Base-by-base conservation (phyloP, 352 stramenopile genomes). In the Saprolegnia diclina region DNA sequence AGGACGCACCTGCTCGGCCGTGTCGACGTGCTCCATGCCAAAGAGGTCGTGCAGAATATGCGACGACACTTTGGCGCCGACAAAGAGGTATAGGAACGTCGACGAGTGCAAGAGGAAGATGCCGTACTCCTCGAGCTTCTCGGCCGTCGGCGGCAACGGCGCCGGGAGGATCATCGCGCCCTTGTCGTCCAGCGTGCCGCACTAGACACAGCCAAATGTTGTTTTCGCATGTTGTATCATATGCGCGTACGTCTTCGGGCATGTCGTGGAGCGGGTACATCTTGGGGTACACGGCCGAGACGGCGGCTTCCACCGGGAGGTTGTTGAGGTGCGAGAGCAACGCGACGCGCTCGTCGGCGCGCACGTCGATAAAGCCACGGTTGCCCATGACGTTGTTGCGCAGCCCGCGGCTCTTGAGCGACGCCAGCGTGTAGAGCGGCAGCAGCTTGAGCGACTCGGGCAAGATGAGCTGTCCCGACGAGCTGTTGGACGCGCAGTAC, bases 401-500 rank as follows among this genome's bases (percentile, higher is more conserved):
- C 35, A 97, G 71, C n/a, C 88, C 88, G 32, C 87, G 80, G 61
- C 81, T 92, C 76, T 97, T 97, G 21, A 96, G 73, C 18, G 88
- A 88, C 62, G 83, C 83, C 37, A 96, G 71, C 29, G 83, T 94
- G 82, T 96, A 97, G 22, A 97, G 72, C 37, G 91, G 91, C 72
- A 97, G 71, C 48, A 96, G 66, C 76, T 96, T 96, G 29, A 97
- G 81, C 64, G 89, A 92, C 68, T 97, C 91, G 16, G 91, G 91
- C 21, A 97, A 75, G 44, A 97, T 97, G 24, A 97, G 83, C 71
- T 97, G 91, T 0, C 89, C 90, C 0, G 85, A 89, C 19, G 88
- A 91, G n/a, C 86, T 94, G 48, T 89, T 91, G n/a, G 88, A 83
- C 22, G 91, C 89, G 71, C 90, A 97, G 66, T 94, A 82, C 73